Base-by-base conservation (phyloP, 768 basidiomycete genomes). In the Lentinula aciculospora region DNA sequence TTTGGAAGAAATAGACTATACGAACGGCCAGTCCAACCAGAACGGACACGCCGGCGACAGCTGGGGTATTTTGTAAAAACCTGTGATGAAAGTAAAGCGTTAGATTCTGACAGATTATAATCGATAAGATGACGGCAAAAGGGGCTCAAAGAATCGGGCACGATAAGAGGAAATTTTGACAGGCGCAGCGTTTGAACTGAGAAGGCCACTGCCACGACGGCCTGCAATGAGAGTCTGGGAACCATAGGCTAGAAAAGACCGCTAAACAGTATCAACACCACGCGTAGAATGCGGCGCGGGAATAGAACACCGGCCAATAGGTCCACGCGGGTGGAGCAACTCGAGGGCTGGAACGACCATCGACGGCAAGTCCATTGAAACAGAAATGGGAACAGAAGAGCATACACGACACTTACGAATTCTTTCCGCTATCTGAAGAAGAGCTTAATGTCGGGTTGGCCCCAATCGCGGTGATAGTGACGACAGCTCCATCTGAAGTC, bases 41-140 rank as follows among this genome's bases (percentile, higher is more conserved):
- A 37, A 92, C 83, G 65, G 97, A 98, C 7, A 94, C 90, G 45
- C 91, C 96, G 1, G 88, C 88, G 3, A 98, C 94, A 10, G 94
- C 95, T 19, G 93, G 93, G 23, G 87, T 89, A 67, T 96, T 91
- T 50, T 70, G 69, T 71, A 96, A 95, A 74, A 97, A 98, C 57
- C 89, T 92, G 25, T 3, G 4, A 39, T 8, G 19, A 27, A 9
- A 28, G 21, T 36, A 34, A 21, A 9, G 1, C 15, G 39, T 29
- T 39, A 55, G n/a, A 23, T 23, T 47, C 19, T n/a, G 46, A 28
- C 21, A 28, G 4, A 34, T 23, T 4, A n/a, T 19, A 49, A 49
- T 62, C 13, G 36, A 6, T 9, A 58, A n/a, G 23, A 40, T 21
- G 10, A 23, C 27, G 3, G 13, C 13, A 2, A 13, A 47, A 29